These are phyloP conservation scores for Phytophthora ramorum DNA, from an alignment of 352 stramenopile genomes.

Conservation along the genomic window DNA sequence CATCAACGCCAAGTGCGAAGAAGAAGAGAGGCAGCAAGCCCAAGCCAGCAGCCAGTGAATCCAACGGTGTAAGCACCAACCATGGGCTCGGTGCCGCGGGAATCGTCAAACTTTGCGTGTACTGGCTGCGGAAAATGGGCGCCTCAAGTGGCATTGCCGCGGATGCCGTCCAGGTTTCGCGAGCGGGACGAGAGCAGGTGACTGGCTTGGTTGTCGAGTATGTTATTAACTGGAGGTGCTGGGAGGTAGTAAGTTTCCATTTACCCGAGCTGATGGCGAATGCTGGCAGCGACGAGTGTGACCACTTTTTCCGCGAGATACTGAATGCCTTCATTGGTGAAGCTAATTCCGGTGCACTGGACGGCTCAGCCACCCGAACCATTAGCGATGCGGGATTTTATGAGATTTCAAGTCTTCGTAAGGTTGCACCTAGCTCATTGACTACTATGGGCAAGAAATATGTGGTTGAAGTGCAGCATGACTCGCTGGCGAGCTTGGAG, in stretches of 20 bases:
- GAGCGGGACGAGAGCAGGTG: conserved; percentile 31
- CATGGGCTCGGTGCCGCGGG: conserved; percentile 48
- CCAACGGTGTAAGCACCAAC: conserved; percentile 5
- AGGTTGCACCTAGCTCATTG: conserved; percentile 50
- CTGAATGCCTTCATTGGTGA: conserved; percentile 45
- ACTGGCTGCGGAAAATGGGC: conserved; percentile 51
- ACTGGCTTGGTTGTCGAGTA: conserved; percentile 64
- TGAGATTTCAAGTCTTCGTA: conserved; percentile 66
- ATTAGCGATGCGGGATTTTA: conserved; percentile 84
- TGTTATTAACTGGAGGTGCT: conserved; percentile 67
- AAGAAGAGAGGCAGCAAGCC: conserved; percentile 26
- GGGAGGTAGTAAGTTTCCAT: conserved; percentile 76
- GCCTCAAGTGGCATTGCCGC: background rate
- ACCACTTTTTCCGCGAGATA: conserved; percentile 43
- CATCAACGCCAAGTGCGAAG: conserved; percentile 8
- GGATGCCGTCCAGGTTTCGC: conserved; percentile 11
- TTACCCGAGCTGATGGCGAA: conserved; percentile 65
- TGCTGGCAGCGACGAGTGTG: conserved; percentile 37
- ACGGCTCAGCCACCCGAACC: conserved; percentile 48
- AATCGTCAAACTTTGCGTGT: conserved; percentile 82
- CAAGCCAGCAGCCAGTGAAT: background rate
- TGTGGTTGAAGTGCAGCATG: conserved; percentile 24
- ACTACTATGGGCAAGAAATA: conserved; percentile 29
- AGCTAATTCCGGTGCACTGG: conserved; percentile 10
- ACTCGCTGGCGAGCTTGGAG: conserved; percentile 8